A percentile compares a stretch with the other conserved stretches of the same genome.
These are phyloP conservation scores for Saccharomyces eubayanus DNA, from an alignment of 805 yeast genomes.

Conservation along the genomic window DNA sequence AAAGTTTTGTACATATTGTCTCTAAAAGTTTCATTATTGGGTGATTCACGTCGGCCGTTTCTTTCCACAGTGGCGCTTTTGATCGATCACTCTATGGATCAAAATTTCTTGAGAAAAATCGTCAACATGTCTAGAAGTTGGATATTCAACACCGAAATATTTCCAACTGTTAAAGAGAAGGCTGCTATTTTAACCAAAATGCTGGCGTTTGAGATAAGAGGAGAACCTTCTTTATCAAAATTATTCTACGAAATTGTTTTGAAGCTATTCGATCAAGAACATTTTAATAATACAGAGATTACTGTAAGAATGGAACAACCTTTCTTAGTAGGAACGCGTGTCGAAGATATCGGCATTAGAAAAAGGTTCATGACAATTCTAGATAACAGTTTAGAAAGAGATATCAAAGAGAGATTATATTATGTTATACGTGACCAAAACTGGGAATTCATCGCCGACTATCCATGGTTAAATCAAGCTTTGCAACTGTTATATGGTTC, in stretches of 20 bases:
- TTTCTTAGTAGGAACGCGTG: slow-evolving; percentile 84
- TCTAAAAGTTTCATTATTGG: slow-evolving; percentile 73
- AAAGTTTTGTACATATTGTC: slow-evolving; percentile 72
- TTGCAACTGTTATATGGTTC: slow-evolving; percentile 77
- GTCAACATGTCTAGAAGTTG: slow-evolving; percentile 74
- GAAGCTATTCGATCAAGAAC: slow-evolving; percentile 75
- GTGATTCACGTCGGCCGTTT: slow-evolving; percentile 88
- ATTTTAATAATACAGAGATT: slow-evolving; percentile 73
- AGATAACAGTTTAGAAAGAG: slow-evolving; percentile 68
- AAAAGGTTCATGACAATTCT: slow-evolving; percentile 71
- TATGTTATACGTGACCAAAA: slow-evolving; percentile 92
- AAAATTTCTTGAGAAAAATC: slow-evolving; percentile 62
- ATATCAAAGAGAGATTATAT: slow-evolving; percentile 67
- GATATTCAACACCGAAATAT: slow-evolving; percentile 82
- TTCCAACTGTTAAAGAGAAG: slow-evolving; percentile 93
- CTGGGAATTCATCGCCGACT: slow-evolving; percentile 92
- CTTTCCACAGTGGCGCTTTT: slow-evolving; percentile 78
- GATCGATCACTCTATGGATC: slow-evolving; percentile 80
- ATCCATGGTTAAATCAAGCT: slow-evolving; percentile 92
- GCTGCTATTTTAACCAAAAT: slow-evolving; percentile 89
- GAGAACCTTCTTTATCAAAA: slow-evolving; percentile 68
- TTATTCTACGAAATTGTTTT: slow-evolving; percentile 80
- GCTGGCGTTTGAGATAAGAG: slow-evolving; percentile 85
- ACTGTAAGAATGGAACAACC: slow-evolving; percentile 96
- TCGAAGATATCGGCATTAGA: slow-evolving; percentile 67